phyloP scores from a whole-genome alignment of 306 rosid species.

The Prunus mume region DNA sequence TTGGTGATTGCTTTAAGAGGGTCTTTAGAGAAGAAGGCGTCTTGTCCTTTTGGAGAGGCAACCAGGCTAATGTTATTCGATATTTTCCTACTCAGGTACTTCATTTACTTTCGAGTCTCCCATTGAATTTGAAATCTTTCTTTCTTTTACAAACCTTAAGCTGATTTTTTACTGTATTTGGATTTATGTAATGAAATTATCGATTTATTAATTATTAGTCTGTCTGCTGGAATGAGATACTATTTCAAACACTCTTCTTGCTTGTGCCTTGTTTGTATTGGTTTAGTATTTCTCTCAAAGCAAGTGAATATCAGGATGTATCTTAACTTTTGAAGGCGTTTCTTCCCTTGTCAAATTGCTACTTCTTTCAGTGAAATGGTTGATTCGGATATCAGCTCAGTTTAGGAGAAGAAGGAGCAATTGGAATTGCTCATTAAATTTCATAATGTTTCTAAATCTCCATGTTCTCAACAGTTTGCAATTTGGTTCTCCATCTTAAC shows the following conservation, averaged over 20 bases:
- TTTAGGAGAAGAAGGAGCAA: background rate
- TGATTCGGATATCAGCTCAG: background rate
- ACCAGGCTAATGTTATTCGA: slow-evolving; percentile 80
- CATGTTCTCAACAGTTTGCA: background rate
- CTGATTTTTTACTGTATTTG: background rate
- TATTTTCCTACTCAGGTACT: slow-evolving; percentile 94
- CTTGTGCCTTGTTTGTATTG: background rate
- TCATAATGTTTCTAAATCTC: background rate
- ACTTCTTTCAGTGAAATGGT: background rate
- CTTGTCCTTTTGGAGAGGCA: slow-evolving; percentile 87
- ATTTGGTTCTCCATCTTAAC: background rate
- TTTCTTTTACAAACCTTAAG: background rate
- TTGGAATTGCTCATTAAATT: background rate
- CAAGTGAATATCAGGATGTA: background rate
- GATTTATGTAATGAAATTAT: background rate
- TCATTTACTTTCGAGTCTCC: background rate
- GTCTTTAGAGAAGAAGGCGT: slow-evolving; percentile 80
- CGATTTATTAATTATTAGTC: background rate
- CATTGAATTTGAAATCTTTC: background rate
- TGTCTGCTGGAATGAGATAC: background rate
- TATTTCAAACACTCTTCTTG: background rate
- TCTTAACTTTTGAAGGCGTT: background rate
- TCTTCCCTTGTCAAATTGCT: background rate
- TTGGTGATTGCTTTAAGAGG: slow-evolving; percentile 63
- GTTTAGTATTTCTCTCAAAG: background rate